These are phyloP conservation scores for Spathaspora sp. DNA, from an alignment of 805 yeast genomes.

Conservation along the genomic window DNA sequence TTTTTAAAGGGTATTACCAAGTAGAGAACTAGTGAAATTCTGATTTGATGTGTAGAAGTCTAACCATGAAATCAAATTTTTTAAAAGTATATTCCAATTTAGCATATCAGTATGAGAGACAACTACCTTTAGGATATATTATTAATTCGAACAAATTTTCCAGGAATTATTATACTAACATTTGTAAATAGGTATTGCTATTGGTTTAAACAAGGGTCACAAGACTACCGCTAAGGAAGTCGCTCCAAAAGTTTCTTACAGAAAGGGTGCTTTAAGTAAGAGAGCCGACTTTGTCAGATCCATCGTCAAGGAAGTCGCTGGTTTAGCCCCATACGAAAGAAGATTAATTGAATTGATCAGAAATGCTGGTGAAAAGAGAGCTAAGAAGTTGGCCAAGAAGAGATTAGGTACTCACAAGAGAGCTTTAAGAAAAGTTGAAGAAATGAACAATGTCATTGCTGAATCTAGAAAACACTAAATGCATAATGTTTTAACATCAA, in stretches of 20 bases:
- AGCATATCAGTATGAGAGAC: neutral
- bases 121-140: neutral
- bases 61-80: neutral
- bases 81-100: too few relatives aligned
- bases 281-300: slow-evolving; percentile 95
- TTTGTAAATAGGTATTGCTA: slow-evolving; percentile 70
- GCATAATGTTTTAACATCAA: neutral
- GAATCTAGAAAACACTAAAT: slow-evolving; percentile 91
- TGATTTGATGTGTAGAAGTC: neutral
- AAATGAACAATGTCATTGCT: slow-evolving; percentile 92
- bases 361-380: slow-evolving; percentile 99
- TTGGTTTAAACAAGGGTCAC: slow-evolving; percentile 99
- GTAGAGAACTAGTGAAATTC: too few relatives aligned
- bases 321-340: slow-evolving; percentile 99
- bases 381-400: slow-evolving; percentile 99
- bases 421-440: slow-evolving; percentile 99
- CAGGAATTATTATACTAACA: slow-evolving; percentile 27
- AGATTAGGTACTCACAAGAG: slow-evolving; percentile 99
- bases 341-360: slow-evolving; percentile 98
- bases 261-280: slow-evolving; percentile 95
- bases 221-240: slow-evolving; percentile 79
- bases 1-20: too few relatives aligned
- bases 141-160: neutral
- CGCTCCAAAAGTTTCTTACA: slow-evolving; percentile 77
- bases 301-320: slow-evolving; percentile 94